Base-by-base conservation (phyloP, 352 stramenopile genomes). In the Pythium folliculosum region DNA sequence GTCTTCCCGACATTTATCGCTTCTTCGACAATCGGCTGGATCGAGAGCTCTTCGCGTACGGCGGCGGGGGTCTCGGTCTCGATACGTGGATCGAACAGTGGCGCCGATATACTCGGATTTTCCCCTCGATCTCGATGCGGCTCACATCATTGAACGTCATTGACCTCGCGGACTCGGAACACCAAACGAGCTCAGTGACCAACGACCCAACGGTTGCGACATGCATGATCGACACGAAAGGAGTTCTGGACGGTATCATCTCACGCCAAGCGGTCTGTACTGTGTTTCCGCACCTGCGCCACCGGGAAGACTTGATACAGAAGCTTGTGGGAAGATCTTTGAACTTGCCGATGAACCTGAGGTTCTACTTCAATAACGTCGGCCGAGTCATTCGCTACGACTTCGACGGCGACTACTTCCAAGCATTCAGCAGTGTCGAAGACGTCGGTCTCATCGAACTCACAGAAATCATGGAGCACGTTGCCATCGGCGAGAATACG, bases 61-160 rank as follows among this genome's bases (percentile, higher is more conserved):
- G 61, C n/a, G 38, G 22, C 23, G 21, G 45, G 1, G 43, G 27
- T 5, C 23, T 66, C 14, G 60, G 50, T 7, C 16, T 61, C 17
- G 61, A 60, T 35, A 56, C 43, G 40, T 61, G 50, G 61, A 56
- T 67, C 27, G 61, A 67, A 38, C 61, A 67, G 30, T 67, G 61
- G 61, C 61, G 32, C 5, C 51, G 50, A 25, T 67, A 67, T 43
- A 67, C 61, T 21, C 61, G 21, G 12, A 37, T 67, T 13, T 61
- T 67, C n/a, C 38, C 23, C 1, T 55, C 61, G 17, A 48, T 56
- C 19, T 53, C 23, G 3, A 67, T 67, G 25, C 50, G 52, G 5
- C 30, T 67, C 6, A 21, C 17, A 5, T 50, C 49, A 7, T 48
- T 56, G 43, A 55, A 37, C 14, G 43, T 50, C 21, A 43, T 52